A percentile compares a stretch with the other conserved stretches of the same genome.
Conservation (phyloP, 108 stramenopile species). For the Nitzschia sp. region DNA sequence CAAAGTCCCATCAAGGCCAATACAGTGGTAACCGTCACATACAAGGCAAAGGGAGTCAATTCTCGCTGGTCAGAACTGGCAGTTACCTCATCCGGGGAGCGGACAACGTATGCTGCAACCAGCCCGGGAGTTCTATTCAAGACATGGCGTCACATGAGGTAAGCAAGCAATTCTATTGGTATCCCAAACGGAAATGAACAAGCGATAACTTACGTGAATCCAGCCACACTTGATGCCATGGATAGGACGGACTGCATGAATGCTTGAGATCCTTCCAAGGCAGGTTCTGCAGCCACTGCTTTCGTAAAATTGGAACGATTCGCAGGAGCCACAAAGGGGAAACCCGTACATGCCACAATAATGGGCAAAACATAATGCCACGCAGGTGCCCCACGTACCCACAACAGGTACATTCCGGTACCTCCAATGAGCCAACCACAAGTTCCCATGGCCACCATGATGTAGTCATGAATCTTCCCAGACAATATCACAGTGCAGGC, state of each 20-base stretch:
- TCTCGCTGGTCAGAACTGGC: slow-evolving; percentile 49
- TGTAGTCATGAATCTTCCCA: slow-evolving; percentile 17
- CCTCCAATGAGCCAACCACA: slow-evolving; percentile 24
- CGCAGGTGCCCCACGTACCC: slow-evolving; percentile 23
- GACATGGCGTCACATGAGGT: background rate
- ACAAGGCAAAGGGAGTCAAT: slow-evolving; percentile 45
- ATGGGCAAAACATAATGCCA: slow-evolving; percentile 50
- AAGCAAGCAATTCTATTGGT: background rate
- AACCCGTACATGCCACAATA: slow-evolving; percentile 40
- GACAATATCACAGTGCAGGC: slow-evolving; percentile 27
- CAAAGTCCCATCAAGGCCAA: slow-evolving; percentile 20
- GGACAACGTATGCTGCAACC: slow-evolving; percentile 60
- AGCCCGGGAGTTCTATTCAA: slow-evolving; percentile 48
- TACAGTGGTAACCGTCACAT: slow-evolving; percentile 16
- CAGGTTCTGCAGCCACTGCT: slow-evolving; percentile 42
- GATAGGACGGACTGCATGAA: slow-evolving; percentile 71
- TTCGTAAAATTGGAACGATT: slow-evolving; percentile 62
- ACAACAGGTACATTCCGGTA: slow-evolving; percentile 29
- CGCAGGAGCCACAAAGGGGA: slow-evolving; percentile 64
- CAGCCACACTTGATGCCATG: slow-evolving; percentile 61
- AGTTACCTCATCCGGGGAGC: slow-evolving; percentile 58
- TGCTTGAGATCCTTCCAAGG: slow-evolving; percentile 41
- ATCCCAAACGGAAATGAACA: background rate
- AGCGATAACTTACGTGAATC: slow-evolving; percentile 40
- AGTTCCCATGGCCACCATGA: slow-evolving; percentile 26